A percentile compares a stretch with the other conserved stretches of the same genome.
Conservation (phyloP, 176 grass and related monocot species). For the Musa troglodytarum region DNA sequence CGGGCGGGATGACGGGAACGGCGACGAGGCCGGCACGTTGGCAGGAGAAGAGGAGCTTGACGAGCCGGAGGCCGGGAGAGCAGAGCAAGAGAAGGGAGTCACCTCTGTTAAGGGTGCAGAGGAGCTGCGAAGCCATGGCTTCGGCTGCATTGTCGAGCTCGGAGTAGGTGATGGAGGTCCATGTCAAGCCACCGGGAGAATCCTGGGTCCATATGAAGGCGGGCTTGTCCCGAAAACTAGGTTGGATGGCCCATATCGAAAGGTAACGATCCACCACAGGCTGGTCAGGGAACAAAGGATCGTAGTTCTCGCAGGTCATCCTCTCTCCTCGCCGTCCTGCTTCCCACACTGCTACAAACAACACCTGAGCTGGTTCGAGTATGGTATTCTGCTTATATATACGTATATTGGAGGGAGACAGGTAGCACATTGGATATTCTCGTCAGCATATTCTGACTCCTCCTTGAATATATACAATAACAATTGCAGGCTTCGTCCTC, state of each 20-base stretch:
- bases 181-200: not conserved
- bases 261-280: constrained; percentile 46
- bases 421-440: constrained; percentile 16
- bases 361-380: not conserved
- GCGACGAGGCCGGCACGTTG: constrained; percentile 47
- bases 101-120: constrained; percentile 16
- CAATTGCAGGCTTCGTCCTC: not conserved
- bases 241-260: constrained; percentile 39
- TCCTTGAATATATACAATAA: not conserved
- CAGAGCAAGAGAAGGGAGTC: constrained; percentile 48
- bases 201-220: constrained; percentile 43
- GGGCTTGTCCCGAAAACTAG: constrained; percentile 30
- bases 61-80: constrained; percentile 37
- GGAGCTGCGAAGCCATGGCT: constrained; percentile 35
- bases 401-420: not conserved
- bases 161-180: constrained; percentile 32
- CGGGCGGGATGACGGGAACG: constrained; percentile 37
- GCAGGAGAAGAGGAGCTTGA: constrained; percentile 49
- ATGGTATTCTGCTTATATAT: not conserved
- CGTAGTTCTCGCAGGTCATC: constrained; percentile 60
- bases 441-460: not conserved
- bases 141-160: constrained; percentile 29
- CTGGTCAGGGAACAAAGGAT: constrained; percentile 62
- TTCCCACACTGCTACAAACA: not conserved
- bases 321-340: not conserved